Evolutionary conservation across 306 rosid genomes (phyloP), one percentile per base, ranked within the genome.

Genomic region (Corylus heterophylla): DNA sequence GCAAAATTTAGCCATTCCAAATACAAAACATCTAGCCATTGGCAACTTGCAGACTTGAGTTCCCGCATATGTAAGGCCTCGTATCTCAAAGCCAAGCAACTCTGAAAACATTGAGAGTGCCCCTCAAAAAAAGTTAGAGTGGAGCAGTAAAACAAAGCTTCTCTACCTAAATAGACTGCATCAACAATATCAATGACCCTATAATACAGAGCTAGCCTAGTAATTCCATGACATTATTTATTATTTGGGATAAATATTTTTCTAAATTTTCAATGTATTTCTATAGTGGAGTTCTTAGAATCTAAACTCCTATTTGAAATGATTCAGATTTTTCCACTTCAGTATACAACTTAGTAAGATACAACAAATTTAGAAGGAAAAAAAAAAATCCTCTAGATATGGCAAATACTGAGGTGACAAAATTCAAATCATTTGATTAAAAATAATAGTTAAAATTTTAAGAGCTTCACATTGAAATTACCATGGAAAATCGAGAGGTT

Each of bases 31-130:
- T 84, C 83, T 14, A 92, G 85, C 92, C 89, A 84, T 20, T 75
- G 81, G 63, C 74, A 71, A 75, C 80, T 90, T 20, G 83, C 44
- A 11, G 93, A 91, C 79, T 84, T 86, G 69, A 77, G 74, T 12
- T 91, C 90, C 56, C 93, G 85, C 88, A 92, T 54, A 80, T 83
- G 77, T 83, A 95, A 89, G 80, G 91, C 97, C 81, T 95, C 98
- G 49, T 95, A 92, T 81, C 96, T 88, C 89, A 95, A 79, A 14
- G 98, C 98, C 87, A 92, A 86, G 83, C 94, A 92, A 84, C 92
- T 95, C 98, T 91, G 71, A 44, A 56, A 47, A 61, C 81, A 82
- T 72, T 45, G 49, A 59, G 73, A 58, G 22, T 25, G 9, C 52
- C 62, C 45, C 7, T 63, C 18, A 7, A 25, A 42, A 42, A 56